Percentiles rank a stretch among this genome's conserved stretches.
Evolutionary conservation across 495 filamentous ascomycete species (phyloP).

Genomic region (Xylaria intraflava): DNA sequence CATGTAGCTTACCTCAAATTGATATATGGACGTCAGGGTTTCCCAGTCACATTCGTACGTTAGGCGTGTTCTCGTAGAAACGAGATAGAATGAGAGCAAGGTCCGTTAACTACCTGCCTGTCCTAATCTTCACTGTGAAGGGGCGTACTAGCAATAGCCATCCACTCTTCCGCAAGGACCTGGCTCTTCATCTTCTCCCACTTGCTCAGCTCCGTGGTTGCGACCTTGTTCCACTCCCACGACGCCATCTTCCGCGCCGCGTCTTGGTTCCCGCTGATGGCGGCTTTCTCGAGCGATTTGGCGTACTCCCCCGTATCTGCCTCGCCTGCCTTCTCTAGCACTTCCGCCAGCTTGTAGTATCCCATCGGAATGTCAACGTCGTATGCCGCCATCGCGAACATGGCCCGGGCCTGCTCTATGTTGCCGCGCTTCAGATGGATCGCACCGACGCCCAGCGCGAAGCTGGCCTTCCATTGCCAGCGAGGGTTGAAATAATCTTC

Average conservation of each 20-base stretch:
- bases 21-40: too few species aligned
- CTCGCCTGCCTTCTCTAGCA: conserved; percentile 15
- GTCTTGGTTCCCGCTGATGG: conserved; percentile 15
- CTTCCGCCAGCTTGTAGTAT: conserved; percentile 20
- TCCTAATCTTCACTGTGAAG: background rate
- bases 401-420: conserved; percentile 13
- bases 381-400: conserved; percentile 16
- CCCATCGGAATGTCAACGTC: conserved; percentile 25
- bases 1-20: background rate
- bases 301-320: background rate
- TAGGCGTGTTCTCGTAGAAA: too few species aligned
- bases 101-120: background rate
- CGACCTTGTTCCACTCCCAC: conserved; percentile 5
- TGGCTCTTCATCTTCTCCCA: conserved; percentile 13
- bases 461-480: conserved; percentile 30
- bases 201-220: background rate
- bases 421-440: conserved; percentile 16
- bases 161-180: conserved; percentile 19
- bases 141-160: conserved; percentile 3
- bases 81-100: too few species aligned
- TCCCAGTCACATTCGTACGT: too few species aligned
- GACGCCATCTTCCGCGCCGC: conserved; percentile 18
- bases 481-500: conserved; percentile 5
- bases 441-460: conserved; percentile 17
- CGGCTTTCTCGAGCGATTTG: conserved; percentile 24